phyloP scores from a whole-genome alignment of 768 basidiomycete species.

The Naganishia kalamii region DNA sequence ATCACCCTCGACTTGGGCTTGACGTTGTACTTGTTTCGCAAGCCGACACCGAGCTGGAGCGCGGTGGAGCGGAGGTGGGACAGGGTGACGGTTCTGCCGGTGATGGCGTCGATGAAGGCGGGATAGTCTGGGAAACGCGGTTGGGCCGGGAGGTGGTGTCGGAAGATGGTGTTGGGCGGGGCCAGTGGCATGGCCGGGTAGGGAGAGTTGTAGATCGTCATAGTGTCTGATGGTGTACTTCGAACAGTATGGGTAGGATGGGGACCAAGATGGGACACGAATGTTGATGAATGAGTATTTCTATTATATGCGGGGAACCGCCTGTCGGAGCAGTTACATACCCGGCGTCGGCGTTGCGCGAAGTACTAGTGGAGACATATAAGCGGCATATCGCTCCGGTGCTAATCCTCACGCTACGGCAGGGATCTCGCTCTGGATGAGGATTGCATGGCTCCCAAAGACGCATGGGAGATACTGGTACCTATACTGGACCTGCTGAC shows the following conservation, averaged over 20 bases:
- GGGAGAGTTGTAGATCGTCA: slow-evolving; percentile 12
- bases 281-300: too few species aligned
- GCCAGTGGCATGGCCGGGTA: slow-evolving; percentile 7
- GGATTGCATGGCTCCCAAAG: too few species aligned
- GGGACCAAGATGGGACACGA: not conserved
- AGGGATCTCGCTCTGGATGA: too few species aligned
- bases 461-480: too few species aligned
- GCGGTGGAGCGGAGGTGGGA: slow-evolving; percentile 54
- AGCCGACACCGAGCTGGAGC: slow-evolving; percentile 57
- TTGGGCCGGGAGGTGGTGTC: slow-evolving; percentile 6
- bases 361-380: not conserved
- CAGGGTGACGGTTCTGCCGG: slow-evolving; percentile 58
- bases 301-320: too few species aligned
- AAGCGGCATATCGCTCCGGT: too few species aligned
- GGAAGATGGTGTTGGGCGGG: slow-evolving; percentile 11
- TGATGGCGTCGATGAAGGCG: slow-evolving; percentile 64
- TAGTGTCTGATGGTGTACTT: not conserved
- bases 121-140: slow-evolving; percentile 34
- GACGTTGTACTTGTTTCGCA: slow-evolving; percentile 55
- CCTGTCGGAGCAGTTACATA: too few species aligned
- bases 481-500: not conserved
- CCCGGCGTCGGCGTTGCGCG: not conserved
- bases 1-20: slow-evolving; percentile 53
- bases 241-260: not conserved
- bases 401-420: too few species aligned